Evolutionary conservation across 306 rosid species (phyloP), one percentile per base, ranked within the genome.

Genomic region (Prunus mume): DNA sequence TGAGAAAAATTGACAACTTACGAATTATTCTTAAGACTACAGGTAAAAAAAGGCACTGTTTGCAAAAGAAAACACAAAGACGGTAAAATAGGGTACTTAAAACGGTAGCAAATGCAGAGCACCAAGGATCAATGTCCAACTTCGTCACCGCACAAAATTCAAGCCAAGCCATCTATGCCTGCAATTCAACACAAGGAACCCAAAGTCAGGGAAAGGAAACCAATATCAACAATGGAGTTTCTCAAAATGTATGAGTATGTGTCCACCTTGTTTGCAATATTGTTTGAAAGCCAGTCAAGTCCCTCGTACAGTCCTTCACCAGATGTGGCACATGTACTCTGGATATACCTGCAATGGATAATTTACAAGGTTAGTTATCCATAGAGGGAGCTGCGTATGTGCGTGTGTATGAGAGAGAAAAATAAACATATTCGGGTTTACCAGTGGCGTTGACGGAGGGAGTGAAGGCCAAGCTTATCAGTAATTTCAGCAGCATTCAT

Each of bases 391-490:
- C 56, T 1, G 30, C 1, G 18, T 9, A 12, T 19, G 25, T 19
- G 71, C 38, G 19, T 18, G 12, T 41, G 41, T 25, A 27, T 22
- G 74, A 64, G 9, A 47, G 65, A 30, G 66, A 46, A 41, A 20
- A 30, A 3, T 43, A 22, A 25, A 3, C 27, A 51, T 27, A 25
- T 24, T 76, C 19, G 8, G 55, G 19, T 45, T 82, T 84, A 91
- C 97, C 97, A 91, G 88, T 91, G 97, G 67, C 97, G 97, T 80
- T 91, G 97, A 67, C 96, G 96, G 65, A 90, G 96, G 4, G 96
- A 88, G 84, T 91, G 93, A 78, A 91, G 96, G 43, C 96, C 96
- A 22, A 91, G 96, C 87, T 91, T 91, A 76, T 91, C 96, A 51
- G 96, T 90, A 45, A 90, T 90, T 82, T 90, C 96, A n/a, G 96